Evolutionary conservation across 805 yeast species (phyloP), one percentile per base, ranked within the genome.

Genomic region (Zygotorulaspora sp.): DNA sequence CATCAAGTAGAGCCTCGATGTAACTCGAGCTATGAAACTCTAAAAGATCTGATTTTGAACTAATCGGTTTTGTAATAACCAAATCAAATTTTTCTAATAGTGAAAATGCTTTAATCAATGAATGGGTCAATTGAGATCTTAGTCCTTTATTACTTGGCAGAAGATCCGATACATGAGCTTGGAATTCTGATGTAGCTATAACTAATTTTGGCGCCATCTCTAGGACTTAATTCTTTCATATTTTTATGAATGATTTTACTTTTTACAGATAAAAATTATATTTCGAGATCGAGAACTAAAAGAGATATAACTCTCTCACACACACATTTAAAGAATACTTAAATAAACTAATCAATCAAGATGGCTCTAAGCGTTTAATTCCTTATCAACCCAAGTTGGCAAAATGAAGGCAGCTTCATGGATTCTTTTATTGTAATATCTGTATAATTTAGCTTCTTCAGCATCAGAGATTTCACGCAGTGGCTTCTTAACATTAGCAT

Each of bases 331-430:
- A n/a, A n/a, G n/a, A n/a, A n/a, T n/a, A n/a, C n/a, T n/a, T n/a
- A n/a, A n/a, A n/a, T n/a, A n/a, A n/a, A n/a, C n/a, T n/a, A n/a
- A n/a, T n/a, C n/a, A n/a, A n/a, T n/a, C n/a, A n/a, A n/a, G n/a
- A n/a, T n/a, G n/a, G 13, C 11, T 9, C 12, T 37, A 42, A 30
- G 40, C 58, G 40, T 66, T 57, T 43, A 75, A 59, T 51, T 67
- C 77, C 47, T 65, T 67, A 48, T 77, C 71, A 44, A 95, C 97
- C 80, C 90, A 90, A 49, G 79, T 88, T 52, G 97, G 98, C 61
- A 92, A 73, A 43, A 88, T 84, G 56, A 88, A 90, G 13, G 96
- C 76, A 32, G 97, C 95, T 58, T 71, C 74, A 66, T 90, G 98
- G 50, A 92, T 81, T 53, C 73, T 74, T 57, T 77, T 75, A 65